Base-by-base conservation (phyloP, 352 stramenopile genomes). In the Phytophthora hybrid region DNA sequence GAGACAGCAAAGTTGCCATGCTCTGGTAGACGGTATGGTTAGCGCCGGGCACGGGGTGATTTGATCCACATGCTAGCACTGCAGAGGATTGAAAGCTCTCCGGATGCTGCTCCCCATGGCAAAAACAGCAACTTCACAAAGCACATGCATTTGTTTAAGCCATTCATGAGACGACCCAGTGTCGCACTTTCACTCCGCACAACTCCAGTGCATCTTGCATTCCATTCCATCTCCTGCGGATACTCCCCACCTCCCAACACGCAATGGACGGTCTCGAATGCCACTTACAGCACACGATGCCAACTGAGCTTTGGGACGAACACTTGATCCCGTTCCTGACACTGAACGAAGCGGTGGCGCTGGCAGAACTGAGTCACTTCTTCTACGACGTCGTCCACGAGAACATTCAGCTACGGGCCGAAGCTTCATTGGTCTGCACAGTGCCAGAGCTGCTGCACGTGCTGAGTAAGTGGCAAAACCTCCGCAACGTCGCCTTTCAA, bases 321-420 rank as follows among this genome's bases (percentile, higher is more conserved):
- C 73, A 89, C 26, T 53, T 92, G 49, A 72, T 88, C 21, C 76
- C 78, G 32, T 88, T 85, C 44, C 67, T 94, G 53, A 74, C 76
- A 52, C 64, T 94, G 29, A 78, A 77, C 41, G 87, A 94, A 57
- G 83, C 79, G 44, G 83, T 94, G 46, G 65, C 77, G 21, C 60
- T 91, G 19, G 78, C 87, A 9, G 80, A 89, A 34, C 58, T 94
- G 29, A 92, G 76, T 58, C 62, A 32, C 4, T 78, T 71, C 58
- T 84, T 92, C 58, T 90, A 90, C 71, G 51, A 69, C 13, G 47
- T 92, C 44, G 57, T 92, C 19, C 87, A 94, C 66, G 54, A 85
- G 9, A 75, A 76, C 54, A 75, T 84, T 19, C 71, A 75, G 4
- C 61, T 94, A 46, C 74, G 67, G 10, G 69, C 77, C 16, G 71